Evolutionary conservation across 139 green algal genomes (phyloP).

Genomic region (Haematococcus lacustris): DNA sequence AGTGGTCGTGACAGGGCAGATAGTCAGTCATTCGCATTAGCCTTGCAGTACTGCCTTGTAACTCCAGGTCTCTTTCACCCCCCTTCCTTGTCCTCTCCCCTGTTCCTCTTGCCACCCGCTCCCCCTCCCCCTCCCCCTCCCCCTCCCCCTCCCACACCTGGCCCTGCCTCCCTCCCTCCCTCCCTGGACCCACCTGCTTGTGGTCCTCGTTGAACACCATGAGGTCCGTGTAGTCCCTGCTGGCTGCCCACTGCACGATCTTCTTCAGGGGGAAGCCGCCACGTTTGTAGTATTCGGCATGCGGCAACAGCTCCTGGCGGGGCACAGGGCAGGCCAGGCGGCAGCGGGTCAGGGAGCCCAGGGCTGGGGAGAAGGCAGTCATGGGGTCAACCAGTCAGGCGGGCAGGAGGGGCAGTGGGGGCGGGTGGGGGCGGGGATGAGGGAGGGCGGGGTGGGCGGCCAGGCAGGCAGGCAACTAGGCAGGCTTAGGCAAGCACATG

Average conservation of each 20-base stretch:
- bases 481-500: too few species aligned
- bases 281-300: slow-evolving; percentile 82
- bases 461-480: too few species aligned
- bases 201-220: slow-evolving; percentile 89
- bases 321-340: not conserved
- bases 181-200: slow-evolving; percentile 49
- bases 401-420: too few species aligned
- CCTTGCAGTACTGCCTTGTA: not conserved
- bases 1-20: too few species aligned
- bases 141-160: too few species aligned
- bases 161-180: too few species aligned
- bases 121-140: not conserved
- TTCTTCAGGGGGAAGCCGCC: slow-evolving; percentile 79
- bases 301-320: slow-evolving; percentile 54
- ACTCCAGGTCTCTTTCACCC: not conserved
- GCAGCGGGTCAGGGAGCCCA: too few species aligned
- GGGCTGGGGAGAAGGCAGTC: too few species aligned
- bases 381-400: too few species aligned
- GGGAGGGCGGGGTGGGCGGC: too few species aligned
- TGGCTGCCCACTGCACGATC: slow-evolving; percentile 78
- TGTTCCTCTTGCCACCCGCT: not conserved
- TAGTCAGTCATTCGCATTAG: not conserved
- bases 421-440: too few species aligned
- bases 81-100: not conserved
- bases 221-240: slow-evolving; percentile 73